Percentiles rank a stretch among this genome's conserved stretches.
Evolutionary conservation across 768 basidiomycete species (phyloP).

Genomic region (Exidia glandulosa): DNA sequence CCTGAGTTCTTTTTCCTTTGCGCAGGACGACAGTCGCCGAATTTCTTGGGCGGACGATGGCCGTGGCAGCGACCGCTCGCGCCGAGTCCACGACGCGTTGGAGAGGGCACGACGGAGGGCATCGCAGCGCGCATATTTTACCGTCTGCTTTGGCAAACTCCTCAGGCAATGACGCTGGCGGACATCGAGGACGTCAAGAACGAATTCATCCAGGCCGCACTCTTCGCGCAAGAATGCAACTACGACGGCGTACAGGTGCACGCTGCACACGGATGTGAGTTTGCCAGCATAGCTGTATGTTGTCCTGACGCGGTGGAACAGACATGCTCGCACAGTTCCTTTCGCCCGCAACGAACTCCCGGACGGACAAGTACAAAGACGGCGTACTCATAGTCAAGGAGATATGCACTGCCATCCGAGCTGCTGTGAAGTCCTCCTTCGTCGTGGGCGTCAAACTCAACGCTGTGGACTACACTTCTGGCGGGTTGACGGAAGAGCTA

Average conservation of each 20-base stretch:
- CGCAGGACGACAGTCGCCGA: slow-evolving; percentile 64
- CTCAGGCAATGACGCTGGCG: slow-evolving; percentile 39
- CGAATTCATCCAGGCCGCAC: slow-evolving; percentile 57
- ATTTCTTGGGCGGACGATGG: slow-evolving; percentile 56
- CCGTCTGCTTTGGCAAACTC: slow-evolving; percentile 49
- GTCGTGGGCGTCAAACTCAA: slow-evolving; percentile 73
- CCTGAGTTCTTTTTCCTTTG: not conserved
- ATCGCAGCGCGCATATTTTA: slow-evolving; percentile 31
- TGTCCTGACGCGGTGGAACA: slow-evolving; percentile 16
- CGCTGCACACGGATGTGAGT: slow-evolving; percentile 76
- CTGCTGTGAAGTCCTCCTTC: slow-evolving; percentile 43
- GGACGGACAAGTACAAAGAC: slow-evolving; percentile 50
- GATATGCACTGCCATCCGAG: slow-evolving; percentile 47
- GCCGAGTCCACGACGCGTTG: slow-evolving; percentile 42
- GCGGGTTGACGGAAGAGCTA: slow-evolving; percentile 19
- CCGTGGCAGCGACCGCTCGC: slow-evolving; percentile 53
- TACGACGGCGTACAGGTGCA: slow-evolving; percentile 87
- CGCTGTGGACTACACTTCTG: slow-evolving; percentile 55
- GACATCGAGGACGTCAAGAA: slow-evolving; percentile 55
- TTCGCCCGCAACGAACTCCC: slow-evolving; percentile 46
- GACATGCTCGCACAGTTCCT: slow-evolving; percentile 75
- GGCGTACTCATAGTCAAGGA: slow-evolving; percentile 46
- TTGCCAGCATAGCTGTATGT: not conserved
- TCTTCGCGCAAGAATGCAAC: slow-evolving; percentile 50
- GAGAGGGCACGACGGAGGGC: slow-evolving; percentile 10